Percentiles rank a stretch among this genome's conserved stretches.
phyloP scores from a whole-genome alignment of 345 rosid species.

The Lepidium sativum region DNA sequence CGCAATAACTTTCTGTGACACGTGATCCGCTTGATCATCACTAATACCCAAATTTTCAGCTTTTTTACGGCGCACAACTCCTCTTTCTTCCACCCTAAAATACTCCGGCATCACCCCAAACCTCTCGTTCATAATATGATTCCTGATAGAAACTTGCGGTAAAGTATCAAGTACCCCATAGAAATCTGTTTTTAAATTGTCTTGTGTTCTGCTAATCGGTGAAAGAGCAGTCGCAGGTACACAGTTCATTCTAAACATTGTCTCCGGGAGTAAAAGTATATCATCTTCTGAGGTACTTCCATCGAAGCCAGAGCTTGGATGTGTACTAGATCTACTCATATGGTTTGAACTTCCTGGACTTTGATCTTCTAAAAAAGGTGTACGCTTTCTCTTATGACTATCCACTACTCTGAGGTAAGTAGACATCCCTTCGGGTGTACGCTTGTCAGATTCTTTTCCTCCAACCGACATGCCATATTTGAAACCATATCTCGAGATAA shows the following conservation, averaged over 20 bases:
- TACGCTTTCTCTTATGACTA: slow-evolving; percentile 69
- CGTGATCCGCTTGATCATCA: slow-evolving; percentile 63
- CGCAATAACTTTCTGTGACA: slow-evolving; percentile 60
- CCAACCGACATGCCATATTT: slow-evolving; percentile 47
- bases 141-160: slow-evolving; percentile 57
- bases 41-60: slow-evolving; percentile 44
- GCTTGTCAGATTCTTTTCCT: slow-evolving; percentile 58
- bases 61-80: slow-evolving; percentile 46
- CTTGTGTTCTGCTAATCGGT: slow-evolving; percentile 29
- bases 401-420: slow-evolving; percentile 46
- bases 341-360: slow-evolving; percentile 25
- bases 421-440: slow-evolving; percentile 74
- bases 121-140: slow-evolving; percentile 77
- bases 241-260: slow-evolving; percentile 63
- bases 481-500: slow-evolving; percentile 51
- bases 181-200: slow-evolving; percentile 42
- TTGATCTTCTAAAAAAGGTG: slow-evolving; percentile 42
- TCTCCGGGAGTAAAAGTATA: slow-evolving; percentile 60
- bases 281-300: slow-evolving; percentile 48
- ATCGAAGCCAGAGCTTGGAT: slow-evolving; percentile 39
- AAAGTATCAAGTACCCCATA: slow-evolving; percentile 65
- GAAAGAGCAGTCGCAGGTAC: slow-evolving; percentile 77
- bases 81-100: slow-evolving; percentile 62
- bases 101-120: slow-evolving; percentile 70
- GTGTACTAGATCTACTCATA: slow-evolving; percentile 30